phyloP scores from a whole-genome alignment of 768 basidiomycete species.

The Cystobasidium onofrii region DNA sequence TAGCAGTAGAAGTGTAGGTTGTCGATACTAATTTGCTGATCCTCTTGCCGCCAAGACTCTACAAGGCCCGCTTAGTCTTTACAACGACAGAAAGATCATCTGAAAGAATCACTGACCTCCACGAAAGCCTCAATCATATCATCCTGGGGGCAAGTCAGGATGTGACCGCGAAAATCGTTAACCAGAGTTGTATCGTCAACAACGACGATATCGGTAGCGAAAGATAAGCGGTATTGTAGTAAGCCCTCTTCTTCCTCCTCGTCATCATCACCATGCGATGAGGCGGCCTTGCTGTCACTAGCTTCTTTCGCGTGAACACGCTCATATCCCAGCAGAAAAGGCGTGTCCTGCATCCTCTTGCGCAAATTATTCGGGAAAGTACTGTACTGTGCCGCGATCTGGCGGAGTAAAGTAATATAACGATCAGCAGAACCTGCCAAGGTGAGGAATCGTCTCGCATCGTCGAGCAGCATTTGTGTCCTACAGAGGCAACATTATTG shows the following conservation, averaged over 20 bases:
- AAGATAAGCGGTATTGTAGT: slow-evolving; percentile 31
- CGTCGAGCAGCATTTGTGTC: slow-evolving; percentile 58
- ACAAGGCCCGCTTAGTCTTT: not conserved
- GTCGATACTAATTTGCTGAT: slow-evolving; percentile 68
- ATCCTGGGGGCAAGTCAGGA: slow-evolving; percentile 59
- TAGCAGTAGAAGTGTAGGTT: slow-evolving; percentile 52
- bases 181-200: slow-evolving; percentile 68
- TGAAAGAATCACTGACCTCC: slow-evolving; percentile 40
- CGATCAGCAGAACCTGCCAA: slow-evolving; percentile 61
- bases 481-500: not conserved
- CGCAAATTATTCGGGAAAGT: slow-evolving; percentile 43
- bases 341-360: slow-evolving; percentile 59
- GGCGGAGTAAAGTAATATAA: slow-evolving; percentile 48
- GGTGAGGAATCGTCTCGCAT: slow-evolving; percentile 64
- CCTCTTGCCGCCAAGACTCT: slow-evolving; percentile 60
- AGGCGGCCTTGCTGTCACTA: slow-evolving; percentile 44
- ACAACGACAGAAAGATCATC: not conserved
- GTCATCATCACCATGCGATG: slow-evolving; percentile 58
- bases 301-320: slow-evolving; percentile 51
- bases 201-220: slow-evolving; percentile 56
- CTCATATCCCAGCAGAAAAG: slow-evolving; percentile 68
- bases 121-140: slow-evolving; percentile 88
- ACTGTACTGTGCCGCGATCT: slow-evolving; percentile 9
- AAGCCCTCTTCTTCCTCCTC: slow-evolving; percentile 51
- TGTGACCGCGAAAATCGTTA: slow-evolving; percentile 15